Conservation (phyloP, 2,329 filamentous ascomycete species). For the Cryphonectria carpinicola region DNA sequence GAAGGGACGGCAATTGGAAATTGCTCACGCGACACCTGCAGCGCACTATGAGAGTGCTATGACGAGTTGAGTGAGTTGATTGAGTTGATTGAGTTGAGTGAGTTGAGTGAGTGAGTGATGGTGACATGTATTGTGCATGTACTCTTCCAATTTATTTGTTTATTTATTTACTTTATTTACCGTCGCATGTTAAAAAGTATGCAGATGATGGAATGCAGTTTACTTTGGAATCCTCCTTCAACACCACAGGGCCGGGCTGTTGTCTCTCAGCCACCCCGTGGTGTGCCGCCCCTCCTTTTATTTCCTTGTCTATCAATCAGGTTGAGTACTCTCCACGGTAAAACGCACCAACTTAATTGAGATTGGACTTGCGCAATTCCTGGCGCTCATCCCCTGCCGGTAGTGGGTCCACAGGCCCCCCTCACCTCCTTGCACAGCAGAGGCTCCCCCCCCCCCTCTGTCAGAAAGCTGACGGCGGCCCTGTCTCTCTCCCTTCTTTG, state of each 20-base stretch:
- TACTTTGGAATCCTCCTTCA: neutral
- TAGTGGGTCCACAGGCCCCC: neutral
- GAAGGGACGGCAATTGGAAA: neutral
- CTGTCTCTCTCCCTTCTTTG: neutral
- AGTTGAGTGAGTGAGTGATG: too few relatives aligned
- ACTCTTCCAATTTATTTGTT: too few relatives aligned
- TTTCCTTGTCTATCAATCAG: neutral
- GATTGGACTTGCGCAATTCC: conserved; percentile 7
- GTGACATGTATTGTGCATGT: neutral
- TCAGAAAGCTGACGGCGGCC: neutral
- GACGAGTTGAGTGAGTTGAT: neutral
- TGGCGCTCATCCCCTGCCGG: neutral
- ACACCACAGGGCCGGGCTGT: too few relatives aligned
- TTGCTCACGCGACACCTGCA: conserved; percentile 8
- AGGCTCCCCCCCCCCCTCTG: neutral
- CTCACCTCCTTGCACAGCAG: neutral
- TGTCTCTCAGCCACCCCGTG: neutral
- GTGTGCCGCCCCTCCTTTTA: neutral
- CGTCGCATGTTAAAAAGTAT: too few relatives aligned
- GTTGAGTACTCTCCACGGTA: neutral
- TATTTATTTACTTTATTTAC: too few relatives aligned
- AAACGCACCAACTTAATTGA: neutral
- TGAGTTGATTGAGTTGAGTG: too few relatives aligned
- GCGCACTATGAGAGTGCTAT: neutral
- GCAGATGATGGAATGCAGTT: neutral